These are phyloP conservation scores for Cupressus sempervirens DNA, from an alignment of 75 land plant species.

Conservation along the genomic window DNA sequence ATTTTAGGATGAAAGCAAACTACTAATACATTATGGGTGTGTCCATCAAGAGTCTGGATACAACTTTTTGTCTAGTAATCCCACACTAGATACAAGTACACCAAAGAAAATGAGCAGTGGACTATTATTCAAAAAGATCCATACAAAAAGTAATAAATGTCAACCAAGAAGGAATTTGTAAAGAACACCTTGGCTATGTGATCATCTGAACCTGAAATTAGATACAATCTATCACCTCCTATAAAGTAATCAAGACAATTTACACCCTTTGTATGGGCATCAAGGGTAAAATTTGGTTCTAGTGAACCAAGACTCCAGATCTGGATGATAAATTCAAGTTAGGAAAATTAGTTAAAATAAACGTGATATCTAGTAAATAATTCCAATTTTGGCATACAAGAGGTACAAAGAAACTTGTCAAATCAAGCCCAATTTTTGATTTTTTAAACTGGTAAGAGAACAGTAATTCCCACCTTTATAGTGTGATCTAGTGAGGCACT, in stretches of 20 bases:
- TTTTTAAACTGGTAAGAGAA: not conserved
- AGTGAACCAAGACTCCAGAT: slow-evolving; percentile 95
- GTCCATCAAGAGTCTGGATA: slow-evolving; percentile 86
- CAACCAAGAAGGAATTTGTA: not conserved
- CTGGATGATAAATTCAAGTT: slow-evolving; percentile 31
- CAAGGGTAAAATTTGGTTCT: slow-evolving; percentile 81
- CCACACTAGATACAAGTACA: slow-evolving; percentile 54
- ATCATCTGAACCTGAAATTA: slow-evolving; percentile 94
- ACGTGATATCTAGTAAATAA: not conserved
- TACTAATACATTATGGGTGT: slow-evolving; percentile 84
- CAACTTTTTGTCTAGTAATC: slow-evolving; percentile 86
- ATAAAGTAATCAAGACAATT: slow-evolving; percentile 89
- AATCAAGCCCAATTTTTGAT: not conserved
- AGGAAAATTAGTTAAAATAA: not conserved
- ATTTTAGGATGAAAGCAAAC: slow-evolving; percentile 90
- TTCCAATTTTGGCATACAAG: not conserved
- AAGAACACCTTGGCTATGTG: slow-evolving; percentile 73
- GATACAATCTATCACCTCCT: slow-evolving; percentile 59
- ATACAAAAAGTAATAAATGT: not conserved
- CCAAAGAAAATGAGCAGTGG: not conserved
- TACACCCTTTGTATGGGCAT: slow-evolving; percentile 85
- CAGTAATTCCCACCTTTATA: slow-evolving; percentile 51
- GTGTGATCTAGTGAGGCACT: slow-evolving; percentile 89
- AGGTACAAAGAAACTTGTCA: not conserved
- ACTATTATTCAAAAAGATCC: not conserved